phyloP scores from a whole-genome alignment of 2,329 filamentous ascomycete genomes.

The Epichloe festucae region DNA sequence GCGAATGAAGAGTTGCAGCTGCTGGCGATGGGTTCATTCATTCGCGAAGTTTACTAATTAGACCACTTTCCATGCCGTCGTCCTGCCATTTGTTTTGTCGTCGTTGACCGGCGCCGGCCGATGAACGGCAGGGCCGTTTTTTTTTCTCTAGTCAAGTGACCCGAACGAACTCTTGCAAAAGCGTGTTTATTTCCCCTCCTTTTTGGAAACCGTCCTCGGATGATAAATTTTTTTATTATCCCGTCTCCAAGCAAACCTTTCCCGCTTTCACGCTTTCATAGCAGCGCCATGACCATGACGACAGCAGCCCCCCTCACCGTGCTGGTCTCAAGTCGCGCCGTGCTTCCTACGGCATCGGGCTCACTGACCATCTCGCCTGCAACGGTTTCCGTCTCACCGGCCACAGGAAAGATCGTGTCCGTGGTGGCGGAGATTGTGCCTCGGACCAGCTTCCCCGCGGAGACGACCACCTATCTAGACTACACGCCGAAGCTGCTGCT shows the following conservation, averaged over 20 bases:
- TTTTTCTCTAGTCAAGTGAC: too few relatives aligned
- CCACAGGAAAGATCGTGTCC: conserved; percentile 72
- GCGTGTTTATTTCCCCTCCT: too few relatives aligned
- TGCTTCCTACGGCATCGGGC: conserved; percentile 58
- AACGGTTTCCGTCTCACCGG: conserved; percentile 65
- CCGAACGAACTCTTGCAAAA: too few relatives aligned
- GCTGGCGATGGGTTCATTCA: too few relatives aligned
- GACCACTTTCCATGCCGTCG: not conserved
- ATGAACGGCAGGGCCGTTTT: not conserved
- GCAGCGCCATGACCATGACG: conserved; percentile 11
- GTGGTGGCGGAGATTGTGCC: conserved; percentile 66
- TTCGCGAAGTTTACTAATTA: too few relatives aligned
- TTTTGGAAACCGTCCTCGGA: too few relatives aligned
- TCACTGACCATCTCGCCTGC: conserved; percentile 58
- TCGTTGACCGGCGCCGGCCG: not conserved
- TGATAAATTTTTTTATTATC: not conserved
- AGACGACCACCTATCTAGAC: conserved; percentile 64
- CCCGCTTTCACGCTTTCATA: too few relatives aligned
- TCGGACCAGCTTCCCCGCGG: conserved; percentile 56
- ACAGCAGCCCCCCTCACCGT: conserved; percentile 46
- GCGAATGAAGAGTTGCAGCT: too few relatives aligned
- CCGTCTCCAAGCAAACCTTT: not conserved
- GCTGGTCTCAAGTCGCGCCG: conserved; percentile 70
- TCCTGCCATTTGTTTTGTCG: too few relatives aligned
- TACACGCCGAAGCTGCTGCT: conserved; percentile 75